phyloP scores from a whole-genome alignment of 2,329 filamentous ascomycete genomes.

The Colletotrichum tabaci region DNA sequence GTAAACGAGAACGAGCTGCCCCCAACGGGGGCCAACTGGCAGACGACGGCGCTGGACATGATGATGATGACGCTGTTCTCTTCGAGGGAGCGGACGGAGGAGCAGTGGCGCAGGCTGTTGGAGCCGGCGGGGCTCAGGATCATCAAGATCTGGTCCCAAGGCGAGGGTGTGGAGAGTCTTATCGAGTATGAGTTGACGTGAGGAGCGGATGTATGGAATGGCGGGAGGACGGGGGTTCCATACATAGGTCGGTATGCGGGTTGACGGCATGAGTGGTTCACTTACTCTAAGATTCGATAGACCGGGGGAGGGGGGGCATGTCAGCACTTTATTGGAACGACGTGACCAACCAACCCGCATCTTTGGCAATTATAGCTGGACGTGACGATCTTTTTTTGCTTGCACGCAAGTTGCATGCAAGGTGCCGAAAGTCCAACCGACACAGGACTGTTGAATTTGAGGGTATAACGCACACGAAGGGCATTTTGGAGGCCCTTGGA shows the following conservation, averaged over 20 bases:
- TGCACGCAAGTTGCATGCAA: too few species aligned
- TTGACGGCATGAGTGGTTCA: background rate
- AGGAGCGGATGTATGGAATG: background rate
- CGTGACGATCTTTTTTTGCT: background rate
- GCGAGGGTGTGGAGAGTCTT: conserved; percentile 24
- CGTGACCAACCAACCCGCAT: background rate
- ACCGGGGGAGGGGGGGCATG: too few species aligned
- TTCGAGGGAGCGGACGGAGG: conserved; percentile 42
- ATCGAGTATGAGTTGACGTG: conserved; percentile 31
- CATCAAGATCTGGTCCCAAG: conserved; percentile 28
- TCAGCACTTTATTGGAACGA: background rate
- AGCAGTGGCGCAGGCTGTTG: conserved; percentile 37
- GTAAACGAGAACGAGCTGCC: conserved; percentile 43
- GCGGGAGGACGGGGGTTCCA: too few species aligned
- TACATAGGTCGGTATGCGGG: too few species aligned
- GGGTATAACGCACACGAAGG: too few species aligned
- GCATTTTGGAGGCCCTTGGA: too few species aligned
- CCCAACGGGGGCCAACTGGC: conserved; percentile 28
- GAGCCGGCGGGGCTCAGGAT: conserved; percentile 29
- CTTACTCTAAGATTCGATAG: background rate
- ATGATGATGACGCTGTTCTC: conserved; percentile 44
- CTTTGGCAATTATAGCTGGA: background rate
- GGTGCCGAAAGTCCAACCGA: background rate
- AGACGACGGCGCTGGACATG: conserved; percentile 40
- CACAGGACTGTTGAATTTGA: background rate